These are phyloP conservation scores for Dactylella cylindrospora DNA, from an alignment of 2,329 filamentous ascomycete genomes.

Conservation along the genomic window DNA sequence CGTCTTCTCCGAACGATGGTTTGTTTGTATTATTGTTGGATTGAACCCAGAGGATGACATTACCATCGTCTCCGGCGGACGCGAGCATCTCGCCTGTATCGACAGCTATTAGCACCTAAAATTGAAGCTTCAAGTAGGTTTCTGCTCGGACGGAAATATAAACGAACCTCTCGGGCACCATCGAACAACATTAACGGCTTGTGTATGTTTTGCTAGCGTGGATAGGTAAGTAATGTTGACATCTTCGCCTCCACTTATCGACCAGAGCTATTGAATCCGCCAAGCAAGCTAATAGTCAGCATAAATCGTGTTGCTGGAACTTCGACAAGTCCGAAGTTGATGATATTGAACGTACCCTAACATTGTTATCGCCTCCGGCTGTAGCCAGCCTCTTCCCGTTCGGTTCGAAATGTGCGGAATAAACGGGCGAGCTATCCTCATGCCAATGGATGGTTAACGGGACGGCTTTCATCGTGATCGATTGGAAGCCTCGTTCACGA, in stretches of 20 bases:
- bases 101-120: neutral
- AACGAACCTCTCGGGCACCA: constrained; percentile 85
- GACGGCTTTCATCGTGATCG: constrained; percentile 79
- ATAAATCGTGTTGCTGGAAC: neutral
- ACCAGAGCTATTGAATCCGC: constrained; percentile 70
- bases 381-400: constrained; percentile 89
- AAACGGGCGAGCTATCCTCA: constrained; percentile 93
- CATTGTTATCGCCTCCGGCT: constrained; percentile 93
- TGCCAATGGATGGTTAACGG: constrained; percentile 99
- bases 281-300: neutral
- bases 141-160: neutral
- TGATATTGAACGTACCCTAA: constrained; percentile 66
- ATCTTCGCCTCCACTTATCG: constrained; percentile 80
- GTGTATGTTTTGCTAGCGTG: constrained; percentile 88
- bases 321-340: neutral
- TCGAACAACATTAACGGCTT: constrained; percentile 95
- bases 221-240: constrained; percentile 88
- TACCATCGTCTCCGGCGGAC: constrained; percentile 94
- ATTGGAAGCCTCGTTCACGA: constrained; percentile 9
- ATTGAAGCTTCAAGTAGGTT: neutral
- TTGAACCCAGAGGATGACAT: constrained; percentile 93
- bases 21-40: constrained; percentile 67
- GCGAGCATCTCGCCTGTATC: constrained; percentile 80
- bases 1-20: constrained; percentile 74
- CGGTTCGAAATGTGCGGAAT: constrained; percentile 95